Evolutionary conservation across 768 basidiomycete species (phyloP).

Genomic region (Termitomyces titanicus): DNA sequence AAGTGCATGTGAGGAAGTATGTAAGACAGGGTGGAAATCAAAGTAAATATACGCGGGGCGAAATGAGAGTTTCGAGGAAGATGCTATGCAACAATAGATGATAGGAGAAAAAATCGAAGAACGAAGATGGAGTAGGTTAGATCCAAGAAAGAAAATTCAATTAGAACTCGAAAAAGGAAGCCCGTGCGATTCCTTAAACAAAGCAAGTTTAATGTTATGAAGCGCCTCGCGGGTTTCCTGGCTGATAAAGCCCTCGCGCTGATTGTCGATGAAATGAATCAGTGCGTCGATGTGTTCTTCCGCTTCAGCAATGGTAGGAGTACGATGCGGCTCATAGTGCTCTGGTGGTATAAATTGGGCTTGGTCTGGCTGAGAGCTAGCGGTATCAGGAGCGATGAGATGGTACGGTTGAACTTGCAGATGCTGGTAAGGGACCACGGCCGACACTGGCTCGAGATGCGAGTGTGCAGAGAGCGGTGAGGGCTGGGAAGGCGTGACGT

Average conservation of each 20-base stretch:
- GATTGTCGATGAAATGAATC: conserved; percentile 45
- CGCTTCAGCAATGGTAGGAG: conserved; percentile 44
- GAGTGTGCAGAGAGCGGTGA: conserved; percentile 10
- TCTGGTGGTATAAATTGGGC: neutral
- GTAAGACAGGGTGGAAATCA: neutral
- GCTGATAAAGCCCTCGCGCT: conserved; percentile 24
- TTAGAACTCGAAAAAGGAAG: neutral
- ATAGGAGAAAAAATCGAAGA: neutral
- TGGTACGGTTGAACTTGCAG: neutral
- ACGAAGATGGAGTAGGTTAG: neutral
- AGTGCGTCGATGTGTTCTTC: conserved; percentile 54
- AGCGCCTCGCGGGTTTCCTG: conserved; percentile 37
- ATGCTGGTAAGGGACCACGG: neutral
- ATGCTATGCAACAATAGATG: neutral
- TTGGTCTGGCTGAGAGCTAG: neutral
- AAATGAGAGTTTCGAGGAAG: neutral
- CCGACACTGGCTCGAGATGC: neutral
- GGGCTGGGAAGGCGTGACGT: conserved; percentile 8
- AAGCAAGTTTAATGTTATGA: conserved; percentile 43
- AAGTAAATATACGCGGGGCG: neutral
- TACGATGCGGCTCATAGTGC: neutral
- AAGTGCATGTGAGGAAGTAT: neutral
- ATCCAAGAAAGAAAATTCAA: too few relatives aligned
- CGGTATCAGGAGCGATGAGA: neutral
- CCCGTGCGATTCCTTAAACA: conserved; percentile 30